Evolutionary conservation across 1,284 basidiomycete species (phyloP).

Genomic region (Austroboletus niveus): DNA sequence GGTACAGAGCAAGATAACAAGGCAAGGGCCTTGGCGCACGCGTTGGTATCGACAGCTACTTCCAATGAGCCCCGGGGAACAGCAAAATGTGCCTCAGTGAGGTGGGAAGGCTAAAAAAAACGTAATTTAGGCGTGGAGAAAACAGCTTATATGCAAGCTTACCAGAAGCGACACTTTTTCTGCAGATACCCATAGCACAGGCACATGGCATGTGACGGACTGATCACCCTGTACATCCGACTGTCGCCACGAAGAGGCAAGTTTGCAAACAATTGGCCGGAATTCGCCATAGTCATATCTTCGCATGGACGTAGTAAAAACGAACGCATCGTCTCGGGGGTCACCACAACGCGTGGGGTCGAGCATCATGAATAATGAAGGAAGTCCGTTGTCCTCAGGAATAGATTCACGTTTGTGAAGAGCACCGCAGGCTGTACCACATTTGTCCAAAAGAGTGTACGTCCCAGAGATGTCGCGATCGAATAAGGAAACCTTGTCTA

Average conservation of each 20-base stretch:
- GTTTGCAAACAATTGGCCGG: slow-evolving; percentile 69
- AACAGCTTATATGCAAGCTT: slow-evolving; percentile 18
- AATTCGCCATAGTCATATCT: slow-evolving; percentile 80
- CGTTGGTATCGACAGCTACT: slow-evolving; percentile 53
- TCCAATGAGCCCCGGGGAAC: slow-evolving; percentile 57
- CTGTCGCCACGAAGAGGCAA: slow-evolving; percentile 78
- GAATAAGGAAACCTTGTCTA: slow-evolving; percentile 49
- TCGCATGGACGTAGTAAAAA: slow-evolving; percentile 77
- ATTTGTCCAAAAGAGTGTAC: slow-evolving; percentile 80
- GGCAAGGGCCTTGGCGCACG: slow-evolving; percentile 73
- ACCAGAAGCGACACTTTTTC: slow-evolving; percentile 52
- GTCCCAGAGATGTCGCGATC: slow-evolving; percentile 82
- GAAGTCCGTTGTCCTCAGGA: slow-evolving; percentile 44
- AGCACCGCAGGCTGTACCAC: slow-evolving; percentile 87
- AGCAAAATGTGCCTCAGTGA: slow-evolving; percentile 61
- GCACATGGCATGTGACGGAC: slow-evolving; percentile 55
- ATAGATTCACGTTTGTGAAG: slow-evolving; percentile 66
- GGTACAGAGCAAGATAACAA: slow-evolving; percentile 77
- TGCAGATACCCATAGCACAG: slow-evolving; percentile 61
- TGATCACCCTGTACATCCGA: slow-evolving; percentile 48
- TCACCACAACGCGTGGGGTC: slow-evolving; percentile 83
- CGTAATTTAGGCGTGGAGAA: not conserved
- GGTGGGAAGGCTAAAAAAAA: slow-evolving; percentile 42
- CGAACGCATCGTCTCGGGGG: slow-evolving; percentile 70
- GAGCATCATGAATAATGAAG: slow-evolving; percentile 78